Conservation (phyloP, 441 rosid genomes). For the Gossypium davidsonii region DNA sequence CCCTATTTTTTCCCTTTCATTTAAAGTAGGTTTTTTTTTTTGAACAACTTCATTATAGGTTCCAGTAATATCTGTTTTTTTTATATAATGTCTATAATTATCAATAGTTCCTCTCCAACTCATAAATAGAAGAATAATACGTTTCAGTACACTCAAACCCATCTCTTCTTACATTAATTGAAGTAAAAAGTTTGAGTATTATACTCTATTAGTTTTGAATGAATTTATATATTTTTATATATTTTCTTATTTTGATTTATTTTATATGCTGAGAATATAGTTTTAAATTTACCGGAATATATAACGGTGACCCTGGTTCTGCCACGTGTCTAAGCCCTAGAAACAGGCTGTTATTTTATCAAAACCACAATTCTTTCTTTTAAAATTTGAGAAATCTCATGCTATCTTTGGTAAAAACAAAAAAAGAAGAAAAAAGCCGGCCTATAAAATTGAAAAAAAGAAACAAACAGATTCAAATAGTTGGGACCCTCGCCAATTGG, state of each 20-base stretch:
- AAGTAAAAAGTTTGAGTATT: too few species aligned
- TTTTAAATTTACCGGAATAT: too few species aligned
- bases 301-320: background rate
- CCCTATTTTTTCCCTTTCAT: too few species aligned
- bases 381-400: background rate
- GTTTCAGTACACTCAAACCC: rapidly evolving
- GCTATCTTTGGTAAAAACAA: background rate
- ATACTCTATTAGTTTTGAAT: too few species aligned
- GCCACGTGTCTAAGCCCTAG: constrained; percentile 10
- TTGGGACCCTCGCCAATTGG: constrained; percentile 2
- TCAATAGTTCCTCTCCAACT: rapidly evolving
- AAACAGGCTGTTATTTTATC: constrained; percentile 17
- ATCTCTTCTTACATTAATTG: rapidly evolving
- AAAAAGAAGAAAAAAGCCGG: background rate
- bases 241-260: too few species aligned
- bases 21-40: too few species aligned
- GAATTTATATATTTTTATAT: too few species aligned
- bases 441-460: background rate
- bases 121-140: too few species aligned
- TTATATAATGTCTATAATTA: too few species aligned
- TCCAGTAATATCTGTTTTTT: too few species aligned
- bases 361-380: background rate
- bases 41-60: too few species aligned
- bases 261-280: too few species aligned
- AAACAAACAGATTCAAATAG: background rate